Conservation (phyloP, 169 alveolate genomes). For the Theileria equi region DNA sequence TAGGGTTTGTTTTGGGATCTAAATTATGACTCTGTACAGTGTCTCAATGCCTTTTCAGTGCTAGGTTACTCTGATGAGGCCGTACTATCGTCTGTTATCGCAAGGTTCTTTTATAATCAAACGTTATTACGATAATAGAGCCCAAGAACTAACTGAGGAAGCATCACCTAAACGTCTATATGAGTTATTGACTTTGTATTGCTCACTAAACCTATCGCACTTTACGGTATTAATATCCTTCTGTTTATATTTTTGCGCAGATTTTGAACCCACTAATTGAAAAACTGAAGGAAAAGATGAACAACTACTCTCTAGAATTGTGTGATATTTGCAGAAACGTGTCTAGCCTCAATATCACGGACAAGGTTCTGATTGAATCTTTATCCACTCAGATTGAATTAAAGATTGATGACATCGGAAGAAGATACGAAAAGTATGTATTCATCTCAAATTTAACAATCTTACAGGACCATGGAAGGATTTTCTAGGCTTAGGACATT, state of each 20-base stretch:
- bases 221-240: not conserved
- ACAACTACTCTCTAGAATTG: constrained; percentile 41
- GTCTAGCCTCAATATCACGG: constrained; percentile 2
- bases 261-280: constrained; percentile 23
- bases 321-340: constrained; percentile 21
- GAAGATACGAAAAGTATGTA: not conserved
- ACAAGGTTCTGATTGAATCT: constrained; percentile 12
- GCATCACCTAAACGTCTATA: constrained; percentile 49
- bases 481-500: constrained; percentile 41
- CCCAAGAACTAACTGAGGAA: constrained; percentile 11
- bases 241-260: not conserved
- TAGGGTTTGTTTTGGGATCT: constrained; percentile 23
- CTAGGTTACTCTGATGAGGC: constrained; percentile 27
- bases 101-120: constrained; percentile 7
- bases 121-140: constrained; percentile 2
- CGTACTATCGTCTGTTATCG: constrained; percentile 5
- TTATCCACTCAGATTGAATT: constrained; percentile 20
- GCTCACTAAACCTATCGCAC: constrained; percentile 39
- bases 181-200: constrained; percentile 34
- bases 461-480: constrained; percentile 33
- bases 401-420: not conserved
- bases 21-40: constrained; percentile 12
- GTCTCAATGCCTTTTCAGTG: constrained; percentile 34
- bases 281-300: constrained; percentile 15
- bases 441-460: not conserved